Conservation (phyloP, 2,329 filamentous ascomycete species). For the Xylaria arbuscula region DNA sequence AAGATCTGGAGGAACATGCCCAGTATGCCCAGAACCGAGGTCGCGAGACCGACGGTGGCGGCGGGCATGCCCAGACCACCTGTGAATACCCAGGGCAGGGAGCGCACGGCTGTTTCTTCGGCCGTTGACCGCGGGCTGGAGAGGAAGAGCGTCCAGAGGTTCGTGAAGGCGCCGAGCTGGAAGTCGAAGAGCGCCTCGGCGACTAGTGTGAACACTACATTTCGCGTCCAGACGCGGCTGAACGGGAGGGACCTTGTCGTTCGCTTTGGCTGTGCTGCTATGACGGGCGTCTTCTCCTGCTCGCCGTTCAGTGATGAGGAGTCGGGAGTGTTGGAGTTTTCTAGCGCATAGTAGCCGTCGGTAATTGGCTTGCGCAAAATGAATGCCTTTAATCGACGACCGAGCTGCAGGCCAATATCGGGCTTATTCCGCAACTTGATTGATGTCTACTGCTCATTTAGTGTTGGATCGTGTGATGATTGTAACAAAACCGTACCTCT, state of each 20-base stretch:
- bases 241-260: constrained; percentile 51
- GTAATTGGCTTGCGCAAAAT: constrained; percentile 47
- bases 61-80: constrained; percentile 76
- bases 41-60: constrained; percentile 74
- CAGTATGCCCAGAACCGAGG: constrained; percentile 74
- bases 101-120: constrained; percentile 48
- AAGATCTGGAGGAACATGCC: constrained; percentile 76
- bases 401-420: constrained; percentile 57
- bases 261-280: constrained; percentile 50
- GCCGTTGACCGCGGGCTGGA: constrained; percentile 68
- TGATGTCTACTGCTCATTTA: constrained; percentile 56
- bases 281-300: constrained; percentile 27
- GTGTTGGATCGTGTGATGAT: neutral
- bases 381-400: constrained; percentile 49
- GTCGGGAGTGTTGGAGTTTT: constrained; percentile 38
- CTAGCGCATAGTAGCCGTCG: constrained; percentile 50
- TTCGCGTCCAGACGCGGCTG: constrained; percentile 59
- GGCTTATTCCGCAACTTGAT: constrained; percentile 58
- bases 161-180: constrained; percentile 75
- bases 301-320: constrained; percentile 8
- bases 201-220: constrained; percentile 65
- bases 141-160: constrained; percentile 76
- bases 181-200: constrained; percentile 77
- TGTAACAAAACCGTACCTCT: constrained; percentile 58
- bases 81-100: constrained; percentile 66